Base-by-base conservation (phyloP, 2,329 filamentous ascomycete genomes). In the Penicillium carneum region DNA sequence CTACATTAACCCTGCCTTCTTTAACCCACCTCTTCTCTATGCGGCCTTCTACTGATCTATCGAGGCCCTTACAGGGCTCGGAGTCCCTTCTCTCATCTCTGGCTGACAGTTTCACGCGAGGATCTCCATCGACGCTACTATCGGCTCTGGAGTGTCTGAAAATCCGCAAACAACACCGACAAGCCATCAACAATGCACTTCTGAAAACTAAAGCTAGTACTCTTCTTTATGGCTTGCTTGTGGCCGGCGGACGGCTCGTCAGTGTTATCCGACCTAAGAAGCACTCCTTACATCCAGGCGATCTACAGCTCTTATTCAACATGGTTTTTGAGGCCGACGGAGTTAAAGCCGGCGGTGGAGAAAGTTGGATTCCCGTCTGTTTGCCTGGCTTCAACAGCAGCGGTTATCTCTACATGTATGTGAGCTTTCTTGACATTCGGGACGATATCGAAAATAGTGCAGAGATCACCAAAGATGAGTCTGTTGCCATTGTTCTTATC, bases 341-440 rank as follows among this genome's bases (percentile, higher is more conserved):
- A 45, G 90, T 99, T 74, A 94, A 95, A 74, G 90, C 92, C 20
- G 93, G 91, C 6, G 93, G 87, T n/a, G 95, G 94, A 33, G 95
- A 99, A 77, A 97, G 94, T 71, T 99, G 95, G 95, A 94, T 98
- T 49, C 95, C 95, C 0, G 84, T 99, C 7, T 99, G 95, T 71
- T 84, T 99, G 3, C 96, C 95, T 0, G 94, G 93, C 5, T 99
- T 99, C 81, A 99, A 99, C 80, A 98, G 92, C 76, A 91, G 89
- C 53, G 96, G 95, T 29, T 99, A 96, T 74, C 84, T 99, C 1
- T 97, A 99, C 81, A 98, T 99, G 93, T 99, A 98, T 73, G 95
- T 99, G 74, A 97, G 92, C 81, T 99, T 98, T 76, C 86, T 99
- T 63, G 88, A 92, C 68, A 83, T 86, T 39, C 81, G 84, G 45